Percentiles rank a stretch among this genome's conserved stretches.
Evolutionary conservation across 1,284 basidiomycete genomes (phyloP).

Genomic region (Prillingera fragicola): DNA sequence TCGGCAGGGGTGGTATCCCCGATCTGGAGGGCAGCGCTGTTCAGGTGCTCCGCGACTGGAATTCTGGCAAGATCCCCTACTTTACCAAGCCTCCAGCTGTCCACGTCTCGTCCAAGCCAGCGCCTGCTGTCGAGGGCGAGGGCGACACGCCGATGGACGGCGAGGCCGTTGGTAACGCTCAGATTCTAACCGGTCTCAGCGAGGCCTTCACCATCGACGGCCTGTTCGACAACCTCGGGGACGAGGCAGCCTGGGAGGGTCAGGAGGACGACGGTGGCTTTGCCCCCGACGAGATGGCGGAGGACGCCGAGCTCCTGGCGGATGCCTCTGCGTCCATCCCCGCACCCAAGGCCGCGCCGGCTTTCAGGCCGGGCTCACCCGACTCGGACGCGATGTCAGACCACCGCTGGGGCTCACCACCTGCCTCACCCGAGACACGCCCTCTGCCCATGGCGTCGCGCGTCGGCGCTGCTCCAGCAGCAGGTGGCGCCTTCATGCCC

Average conservation of each 20-base stretch:
- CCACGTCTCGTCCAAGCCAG: slow-evolving; percentile 52
- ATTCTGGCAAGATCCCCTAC: slow-evolving; percentile 90
- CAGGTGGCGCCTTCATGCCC: slow-evolving; percentile 6
- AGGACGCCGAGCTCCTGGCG: slow-evolving; percentile 4
- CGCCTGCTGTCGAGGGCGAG: slow-evolving; percentile 15
- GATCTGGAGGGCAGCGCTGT: slow-evolving; percentile 78
- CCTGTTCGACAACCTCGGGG: slow-evolving; percentile 38
- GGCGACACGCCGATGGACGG: slow-evolving; percentile 36
- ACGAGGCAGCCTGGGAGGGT: slow-evolving; percentile 43
- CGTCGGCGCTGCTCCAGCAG: background rate
- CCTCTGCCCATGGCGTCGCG: background rate
- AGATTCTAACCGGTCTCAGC: slow-evolving; percentile 41
- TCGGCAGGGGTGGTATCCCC: slow-evolving; percentile 87
- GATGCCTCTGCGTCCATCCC: too few relatives aligned
- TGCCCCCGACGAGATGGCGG: slow-evolving; percentile 17
- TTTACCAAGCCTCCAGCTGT: slow-evolving; percentile 70
- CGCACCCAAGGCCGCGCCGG: too few relatives aligned
- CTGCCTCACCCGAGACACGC: background rate
- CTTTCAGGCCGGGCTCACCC: too few relatives aligned
- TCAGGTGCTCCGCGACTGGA: slow-evolving; percentile 89
- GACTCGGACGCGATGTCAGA: too few relatives aligned
- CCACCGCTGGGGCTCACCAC: too few relatives aligned
- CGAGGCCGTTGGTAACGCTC: slow-evolving; percentile 39
- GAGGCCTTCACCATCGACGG: slow-evolving; percentile 48
- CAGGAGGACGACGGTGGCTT: slow-evolving; percentile 24